Evolutionary conservation across 1,139 yeast genomes (phyloP), one percentile per base, ranked within the genome.

Genomic region (Debaryomyces coudertii): DNA sequence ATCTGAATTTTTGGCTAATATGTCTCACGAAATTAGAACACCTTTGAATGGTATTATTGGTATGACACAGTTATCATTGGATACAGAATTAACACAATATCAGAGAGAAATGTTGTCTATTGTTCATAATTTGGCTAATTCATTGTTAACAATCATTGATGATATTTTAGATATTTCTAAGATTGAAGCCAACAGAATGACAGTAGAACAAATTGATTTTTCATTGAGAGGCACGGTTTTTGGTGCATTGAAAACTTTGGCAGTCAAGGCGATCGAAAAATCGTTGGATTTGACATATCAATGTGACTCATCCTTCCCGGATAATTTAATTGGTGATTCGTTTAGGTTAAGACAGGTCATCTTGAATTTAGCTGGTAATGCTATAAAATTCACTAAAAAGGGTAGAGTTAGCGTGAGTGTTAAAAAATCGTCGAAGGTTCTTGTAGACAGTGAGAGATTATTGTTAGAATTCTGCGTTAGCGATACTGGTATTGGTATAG

Each of bases 21-120:
- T 89, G 84, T 88, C 96, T 3, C 96, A 89, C 69, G 96, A 89
- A 67, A 87, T 89, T 58, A 77, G 96, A 65, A 89, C 96, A 4
- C 96, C 96, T 20, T 85, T 89, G 80, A 89, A 89, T 63, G 96
- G 96, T 72, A 89, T 89, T 43, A 86, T 89, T 58, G 96, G 96
- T 60, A 89, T 89, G 93, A 89, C 96, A 1, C 96, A 89, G 64
- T 71, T 89, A 54, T 87, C 96, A 0, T 75, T 89, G 47, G 96
- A 89, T 58, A 88, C 96, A 0, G 93, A 88, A 60, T 73, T 88
- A 52, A 87, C 95, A 5, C 95, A 88, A 65, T 88, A 88, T 60
- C 96, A 89, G 66, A 78, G 96, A 52, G 96, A 88, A 69, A 88
- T 88, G 96, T 71, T 88, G 54, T 83, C 90, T 16, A 88, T 89